Evolutionary conservation across 495 filamentous ascomycete species (phyloP), one percentile per base, ranked within the genome.

Genomic region (Amorphotheca resinae): DNA sequence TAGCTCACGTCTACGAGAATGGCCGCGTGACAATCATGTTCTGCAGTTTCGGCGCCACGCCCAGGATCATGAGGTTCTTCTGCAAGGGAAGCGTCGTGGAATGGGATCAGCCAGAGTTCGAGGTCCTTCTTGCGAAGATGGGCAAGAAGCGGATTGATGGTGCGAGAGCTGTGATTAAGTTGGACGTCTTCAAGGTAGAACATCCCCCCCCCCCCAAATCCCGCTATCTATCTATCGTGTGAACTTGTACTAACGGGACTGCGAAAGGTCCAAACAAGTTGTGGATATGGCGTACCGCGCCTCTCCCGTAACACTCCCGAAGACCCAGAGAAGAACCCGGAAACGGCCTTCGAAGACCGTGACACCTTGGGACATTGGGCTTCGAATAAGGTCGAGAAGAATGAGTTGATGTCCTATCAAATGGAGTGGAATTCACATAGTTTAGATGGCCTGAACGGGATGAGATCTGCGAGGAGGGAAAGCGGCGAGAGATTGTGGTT

Each of bases 1-100:
- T 87, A 38, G 59, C 68, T 2, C 82, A 86, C 50, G 51, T 84
- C 9, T 76, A 81, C 48, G 82, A 87, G 51, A 87, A 87, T 53
- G 78, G 77, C 22, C 70, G 82, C 14, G 65, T 81, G 17, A 83
- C 82, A 0, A 54, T 84, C 49, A 73, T 82, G 64, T 84, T 84
- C 62, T 79, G 71, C 49, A 70, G 72, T 6, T 87, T 86, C 52
- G 71, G 71, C 8, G 57, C 60, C 0, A 57, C 64, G 1, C 82
- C 82, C 2, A 67, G 74, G 41, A 87, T 87, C 49, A 45, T 85
- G 47, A 57, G 82, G 1, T 61, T 84, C 17, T 87, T 79, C 52
- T 81, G 82, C 40, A 68, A 53, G 25, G 82, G 80, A 0, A 60
- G 58, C 1, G 76, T 84, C 4, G 59, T 84, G 4, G 82, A 87